Evolutionary conservation across 495 filamentous ascomycete species (phyloP).

Genomic region (Viridothelium virens): DNA sequence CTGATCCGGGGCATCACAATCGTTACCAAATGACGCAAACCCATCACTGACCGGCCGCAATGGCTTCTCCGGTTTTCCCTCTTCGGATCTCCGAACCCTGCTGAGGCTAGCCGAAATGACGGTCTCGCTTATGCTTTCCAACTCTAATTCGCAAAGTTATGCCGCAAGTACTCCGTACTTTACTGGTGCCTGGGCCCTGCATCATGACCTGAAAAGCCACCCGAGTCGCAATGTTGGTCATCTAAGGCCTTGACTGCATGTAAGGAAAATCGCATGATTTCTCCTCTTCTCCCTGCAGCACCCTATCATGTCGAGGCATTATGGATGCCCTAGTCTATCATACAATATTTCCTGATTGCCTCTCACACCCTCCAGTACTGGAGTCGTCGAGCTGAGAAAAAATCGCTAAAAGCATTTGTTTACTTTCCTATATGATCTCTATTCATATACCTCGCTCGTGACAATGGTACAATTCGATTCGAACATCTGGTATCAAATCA

Average conservation of each 20-base stretch:
- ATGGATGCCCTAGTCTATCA: background rate
- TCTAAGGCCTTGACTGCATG: too few species aligned
- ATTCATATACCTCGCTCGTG: too few species aligned
- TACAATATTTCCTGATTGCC: background rate
- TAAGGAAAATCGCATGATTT: background rate
- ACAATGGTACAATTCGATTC: constrained; percentile 6
- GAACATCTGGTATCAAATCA: constrained; percentile 6
- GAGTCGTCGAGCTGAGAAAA: background rate
- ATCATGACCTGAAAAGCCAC: too few species aligned
- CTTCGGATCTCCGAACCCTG: background rate
- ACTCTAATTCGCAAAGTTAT: background rate
- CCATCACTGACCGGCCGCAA: background rate
- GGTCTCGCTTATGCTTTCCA: background rate
- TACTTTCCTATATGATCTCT: background rate
- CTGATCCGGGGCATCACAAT: background rate
- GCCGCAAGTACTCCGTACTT: background rate
- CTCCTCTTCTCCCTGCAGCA: background rate
- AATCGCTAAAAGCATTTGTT: background rate
- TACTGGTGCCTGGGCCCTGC: background rate
- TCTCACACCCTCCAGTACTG: background rate
- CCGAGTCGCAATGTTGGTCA: too few species aligned
- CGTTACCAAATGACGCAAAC: background rate
- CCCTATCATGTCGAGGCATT: too few species aligned
- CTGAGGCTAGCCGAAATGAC: background rate
- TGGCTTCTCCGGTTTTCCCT: background rate